Conservation (phyloP, 2,329 filamentous ascomycete species). For the Juglanconis juglandina region DNA sequence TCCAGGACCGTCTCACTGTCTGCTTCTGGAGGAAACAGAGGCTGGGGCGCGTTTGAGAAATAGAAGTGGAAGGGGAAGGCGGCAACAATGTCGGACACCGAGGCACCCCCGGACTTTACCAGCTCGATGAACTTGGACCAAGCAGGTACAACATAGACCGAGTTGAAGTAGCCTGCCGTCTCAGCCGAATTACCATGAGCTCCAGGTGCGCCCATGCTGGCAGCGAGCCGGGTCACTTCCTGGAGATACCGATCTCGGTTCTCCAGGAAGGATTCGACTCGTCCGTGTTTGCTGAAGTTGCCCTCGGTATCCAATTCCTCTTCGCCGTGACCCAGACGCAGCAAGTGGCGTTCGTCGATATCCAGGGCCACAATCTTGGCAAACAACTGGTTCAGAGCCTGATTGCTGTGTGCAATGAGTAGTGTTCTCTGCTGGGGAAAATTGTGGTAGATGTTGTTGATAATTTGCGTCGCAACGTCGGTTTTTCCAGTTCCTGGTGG, state of each 20-base stretch:
- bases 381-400: constrained; percentile 95
- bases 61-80: constrained; percentile 86
- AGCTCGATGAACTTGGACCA: constrained; percentile 82
- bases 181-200: constrained; percentile 96
- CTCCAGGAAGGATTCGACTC: constrained; percentile 92
- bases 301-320: constrained; percentile 84
- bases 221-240: constrained; percentile 83
- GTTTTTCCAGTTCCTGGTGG: constrained; percentile 97
- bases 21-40: constrained; percentile 68
- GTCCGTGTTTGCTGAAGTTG: constrained; percentile 89
- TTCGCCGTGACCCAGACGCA: constrained; percentile 91
- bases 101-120: constrained; percentile 53
- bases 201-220: constrained; percentile 80
- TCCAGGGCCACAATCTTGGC: constrained; percentile 96
- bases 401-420: constrained; percentile 93
- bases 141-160: constrained; percentile 81
- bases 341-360: constrained; percentile 89
- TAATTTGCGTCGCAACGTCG: constrained; percentile 97
- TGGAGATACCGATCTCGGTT: constrained; percentile 74
- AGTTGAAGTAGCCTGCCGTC: constrained; percentile 94
- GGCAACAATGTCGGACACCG: constrained; percentile 59
- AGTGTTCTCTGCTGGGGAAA: constrained; percentile 90
- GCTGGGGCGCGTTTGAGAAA: constrained; percentile 83
- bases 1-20: constrained; percentile 69
- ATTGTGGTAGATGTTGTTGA: constrained; percentile 98